Evolutionary conservation across 164 flowering plant species (phyloP), one percentile per base, ranked within the genome.

Genomic region (Vitis vinifera): DNA sequence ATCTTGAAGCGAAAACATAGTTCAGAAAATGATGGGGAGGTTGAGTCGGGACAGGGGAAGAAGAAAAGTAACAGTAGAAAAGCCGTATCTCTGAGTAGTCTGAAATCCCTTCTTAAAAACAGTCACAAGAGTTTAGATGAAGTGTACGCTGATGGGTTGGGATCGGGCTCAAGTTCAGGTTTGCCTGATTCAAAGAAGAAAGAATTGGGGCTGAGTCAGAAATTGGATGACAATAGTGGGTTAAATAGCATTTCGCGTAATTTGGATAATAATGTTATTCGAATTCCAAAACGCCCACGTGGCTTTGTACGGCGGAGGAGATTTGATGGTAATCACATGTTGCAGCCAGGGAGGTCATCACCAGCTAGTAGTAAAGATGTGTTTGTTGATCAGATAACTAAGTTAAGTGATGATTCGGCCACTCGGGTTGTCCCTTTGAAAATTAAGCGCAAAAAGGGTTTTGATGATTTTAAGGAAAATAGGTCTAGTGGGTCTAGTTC

Each of bases 211-310:
- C 55, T 64, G 70, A 71, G 58, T 55, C 59, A 65, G 69, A 73
- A 52, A 31, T 66, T 55, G 70, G 70, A 51, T 68, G 63, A 71
- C 29, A 62, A 66, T 60, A 71, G 70, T 44, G 74, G 77, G 66
- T 68, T 65, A 59, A 71, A 65, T 16, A 68, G 70, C 56, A 67
- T 83, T 78, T 76, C 86, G 0, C 72, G 65, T 59, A 66, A 69
- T 71, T 78, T 85, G 69, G 83, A 68, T 72, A 81, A 76, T 67
- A 79, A 79, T 68, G 75, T 17, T 68, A 57, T 84, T 62, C 70
- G 70, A 47, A 80, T 91, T 14, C 97, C 97, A 0, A 88, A 77
- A 81, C 88, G 91, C 1, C 87, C 82, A 37, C 83, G 98, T 10
- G 93, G 84, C 44, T 75, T 80, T 58, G 83, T 78, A 49, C 80